phyloP scores from a whole-genome alignment of 208 protist species.

The Acanthamoeba lenticulata region DNA sequence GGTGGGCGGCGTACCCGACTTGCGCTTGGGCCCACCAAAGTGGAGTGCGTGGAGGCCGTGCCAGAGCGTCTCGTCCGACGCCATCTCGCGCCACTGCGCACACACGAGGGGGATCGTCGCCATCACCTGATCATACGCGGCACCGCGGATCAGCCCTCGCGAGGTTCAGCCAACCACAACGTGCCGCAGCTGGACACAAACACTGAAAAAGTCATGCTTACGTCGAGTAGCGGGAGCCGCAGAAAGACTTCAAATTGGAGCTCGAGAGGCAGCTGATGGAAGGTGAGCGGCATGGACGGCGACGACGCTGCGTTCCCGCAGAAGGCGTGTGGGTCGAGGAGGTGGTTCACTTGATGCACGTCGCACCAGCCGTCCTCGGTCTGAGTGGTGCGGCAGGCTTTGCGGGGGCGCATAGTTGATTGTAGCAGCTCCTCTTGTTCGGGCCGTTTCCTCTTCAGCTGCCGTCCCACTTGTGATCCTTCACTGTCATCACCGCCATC shows the following conservation, averaged over 20 bases:
- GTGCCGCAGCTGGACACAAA: no score
- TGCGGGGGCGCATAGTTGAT: no score
- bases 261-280: neutral
- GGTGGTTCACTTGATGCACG: neutral
- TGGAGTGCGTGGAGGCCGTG: neutral
- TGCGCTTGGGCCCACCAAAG: neutral
- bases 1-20: no score
- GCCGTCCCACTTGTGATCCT: no score
- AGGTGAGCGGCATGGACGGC: neutral
- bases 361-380: conserved; percentile 24
- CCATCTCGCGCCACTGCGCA: neutral
- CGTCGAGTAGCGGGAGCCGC: neutral
- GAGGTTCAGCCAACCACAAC: no score
- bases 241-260: neutral
- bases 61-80: neutral
- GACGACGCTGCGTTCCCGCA: neutral
- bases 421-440: neutral
- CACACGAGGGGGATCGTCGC: neutral
- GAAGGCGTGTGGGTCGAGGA: no score
- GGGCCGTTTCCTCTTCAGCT: neutral
- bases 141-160: no score
- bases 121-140: neutral
- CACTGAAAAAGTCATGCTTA: neutral
- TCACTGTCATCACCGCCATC: no score
- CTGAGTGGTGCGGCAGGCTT: neutral